Evolutionary conservation across 2,329 filamentous ascomycete genomes (phyloP), one percentile per base, ranked within the genome.

Genomic region (Phaeosphaeriaceae sp.): DNA sequence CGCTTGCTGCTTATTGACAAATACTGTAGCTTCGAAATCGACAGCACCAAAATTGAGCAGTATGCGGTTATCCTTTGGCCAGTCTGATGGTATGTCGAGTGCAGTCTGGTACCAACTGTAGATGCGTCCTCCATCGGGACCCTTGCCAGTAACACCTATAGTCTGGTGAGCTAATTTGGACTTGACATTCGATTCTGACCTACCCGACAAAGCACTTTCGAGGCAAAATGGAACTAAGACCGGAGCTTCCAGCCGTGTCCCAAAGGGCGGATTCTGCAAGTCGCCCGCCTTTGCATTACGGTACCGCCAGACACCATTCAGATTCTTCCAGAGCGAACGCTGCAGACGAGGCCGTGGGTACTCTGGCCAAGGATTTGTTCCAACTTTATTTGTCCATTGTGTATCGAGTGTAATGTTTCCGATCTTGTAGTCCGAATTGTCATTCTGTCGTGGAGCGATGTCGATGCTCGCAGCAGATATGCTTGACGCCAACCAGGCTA

Each of bases 281-380:
- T 78, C 81, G 40, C 75, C 69, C 6, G 78, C 64, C 33, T 73
- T 68, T 0, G 80, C 81, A 63, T 78, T 75, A 42, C 79, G 78
- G 69, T 81, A 87, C 2, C 82, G 83, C 85, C 86, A 88, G 4
- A 88, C 80, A 0, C 86, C 86, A 56, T 88, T 87, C 6, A 88
- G 76, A 46, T 79, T 86, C 69, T 83, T 76, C 85, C 85, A 88
- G 5, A 75, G 66, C 4, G 83, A 76, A 4, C 85, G 82, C 36
- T 81, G 80, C 9, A 88, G 80, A 63, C 84, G 84, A 2, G 86
- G 86, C 0, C 85, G 82, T 10, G 86, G 86, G 61, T 88, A 81
- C 49, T 88, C 83, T 1, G 83, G 83, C 85, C 85, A 86, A 0
- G 85, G 84, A 41, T 82, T 74, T 1, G 78, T 84, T 33, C 84